Conservation (phyloP, 345 rosid species). For the Microcos paniculata region DNA sequence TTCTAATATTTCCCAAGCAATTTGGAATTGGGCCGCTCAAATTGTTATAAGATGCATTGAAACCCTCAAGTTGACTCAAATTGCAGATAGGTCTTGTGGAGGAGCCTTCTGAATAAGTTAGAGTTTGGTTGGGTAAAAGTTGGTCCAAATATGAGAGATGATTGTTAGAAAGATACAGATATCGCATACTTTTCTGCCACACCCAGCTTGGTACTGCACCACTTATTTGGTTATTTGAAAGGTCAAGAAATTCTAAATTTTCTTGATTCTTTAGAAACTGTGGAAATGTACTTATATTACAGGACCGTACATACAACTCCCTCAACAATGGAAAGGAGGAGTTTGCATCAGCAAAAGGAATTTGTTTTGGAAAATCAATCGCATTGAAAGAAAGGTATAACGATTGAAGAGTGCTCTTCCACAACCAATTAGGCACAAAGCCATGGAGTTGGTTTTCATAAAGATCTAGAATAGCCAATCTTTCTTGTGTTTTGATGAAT, state of each 20-base stretch:
- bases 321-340: not conserved
- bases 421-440: not conserved
- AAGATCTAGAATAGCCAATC: not conserved
- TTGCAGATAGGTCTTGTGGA: fast-evolving
- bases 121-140: not conserved
- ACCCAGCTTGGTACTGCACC: not conserved
- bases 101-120: not conserved
- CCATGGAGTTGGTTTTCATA: not conserved
- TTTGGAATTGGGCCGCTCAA: not conserved
- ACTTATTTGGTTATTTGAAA: not conserved
- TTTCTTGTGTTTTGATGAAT: not conserved
- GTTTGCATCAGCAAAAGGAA: not conserved
- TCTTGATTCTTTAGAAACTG: not conserved
- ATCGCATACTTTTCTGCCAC: not conserved
- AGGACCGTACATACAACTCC: fast-evolving
- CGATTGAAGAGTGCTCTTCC: too few relatives aligned
- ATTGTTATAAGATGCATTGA: not conserved
- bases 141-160: not conserved
- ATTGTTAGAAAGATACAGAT: not conserved
- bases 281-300: not conserved
- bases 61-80: not conserved
- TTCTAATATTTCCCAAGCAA: not conserved
- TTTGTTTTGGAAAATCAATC: not conserved
- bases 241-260: not conserved
- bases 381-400: too few relatives aligned